phyloP scores from a whole-genome alignment of 2,329 filamentous ascomycete species.

The Didymella glomerata region DNA sequence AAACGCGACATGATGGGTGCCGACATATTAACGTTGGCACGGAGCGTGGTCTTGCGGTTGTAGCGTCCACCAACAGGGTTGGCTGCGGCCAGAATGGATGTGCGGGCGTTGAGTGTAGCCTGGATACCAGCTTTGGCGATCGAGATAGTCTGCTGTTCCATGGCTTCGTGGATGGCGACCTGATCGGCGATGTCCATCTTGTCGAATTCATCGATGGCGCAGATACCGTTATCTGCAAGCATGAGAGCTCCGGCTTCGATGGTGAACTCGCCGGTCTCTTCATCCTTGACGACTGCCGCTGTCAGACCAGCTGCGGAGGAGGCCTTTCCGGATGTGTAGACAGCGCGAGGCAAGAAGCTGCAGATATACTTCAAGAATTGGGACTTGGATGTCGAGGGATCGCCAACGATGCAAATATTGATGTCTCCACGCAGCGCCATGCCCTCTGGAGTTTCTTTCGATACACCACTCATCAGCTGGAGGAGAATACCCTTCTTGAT shows the following conservation, averaged over 20 bases:
- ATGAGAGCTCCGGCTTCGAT: constrained; percentile 98
- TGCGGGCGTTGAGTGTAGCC: constrained; percentile 93
- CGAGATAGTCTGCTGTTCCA: constrained; percentile 99
- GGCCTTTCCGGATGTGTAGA: constrained; percentile 97
- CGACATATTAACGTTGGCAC: constrained; percentile 97
- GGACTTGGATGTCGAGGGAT: constrained; percentile 96
- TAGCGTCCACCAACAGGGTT: constrained; percentile 97
- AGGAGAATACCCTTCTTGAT: constrained; percentile 97
- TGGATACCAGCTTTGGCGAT: constrained; percentile 99
- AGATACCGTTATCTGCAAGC: constrained; percentile 96
- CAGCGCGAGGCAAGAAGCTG: constrained; percentile 92
- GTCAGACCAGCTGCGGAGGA: constrained; percentile 97
- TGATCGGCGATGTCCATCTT: constrained; percentile 99
- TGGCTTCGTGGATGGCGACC: constrained; percentile 98
- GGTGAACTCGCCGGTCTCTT: constrained; percentile 98
- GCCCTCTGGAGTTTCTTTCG: constrained; percentile 89
- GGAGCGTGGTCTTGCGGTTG: constrained; percentile 92
- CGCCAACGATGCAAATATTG: constrained; percentile 98
- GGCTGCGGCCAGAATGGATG: constrained; percentile 92
- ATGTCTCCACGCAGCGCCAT: constrained; percentile 97
- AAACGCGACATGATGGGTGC: constrained; percentile 99
- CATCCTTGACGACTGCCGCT: constrained; percentile 95
- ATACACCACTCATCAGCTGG: constrained; percentile 94
- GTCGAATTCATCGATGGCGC: constrained; percentile 98
- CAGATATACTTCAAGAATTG: constrained; percentile 99